Evolutionary conservation across 2,329 filamentous ascomycete species (phyloP).

Genomic region (Simplicillium aogashimaense): DNA sequence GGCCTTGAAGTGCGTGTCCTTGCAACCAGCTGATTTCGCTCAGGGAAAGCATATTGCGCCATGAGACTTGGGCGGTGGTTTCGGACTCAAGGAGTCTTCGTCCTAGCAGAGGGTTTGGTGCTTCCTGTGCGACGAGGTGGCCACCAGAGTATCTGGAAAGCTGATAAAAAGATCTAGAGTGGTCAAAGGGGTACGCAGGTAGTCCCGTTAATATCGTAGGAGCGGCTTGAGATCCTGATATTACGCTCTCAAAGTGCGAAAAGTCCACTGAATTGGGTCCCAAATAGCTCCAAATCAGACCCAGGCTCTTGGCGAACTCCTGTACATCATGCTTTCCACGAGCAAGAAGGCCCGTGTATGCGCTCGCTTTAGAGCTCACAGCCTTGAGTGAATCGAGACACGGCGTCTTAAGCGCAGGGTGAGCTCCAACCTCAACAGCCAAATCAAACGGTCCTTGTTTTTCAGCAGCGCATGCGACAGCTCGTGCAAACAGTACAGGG

Average conservation of each 20-base stretch:
- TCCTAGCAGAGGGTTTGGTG: neutral
- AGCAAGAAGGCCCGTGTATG: neutral
- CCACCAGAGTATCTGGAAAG: neutral
- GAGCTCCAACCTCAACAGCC: slow-evolving; percentile 8
- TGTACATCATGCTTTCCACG: slow-evolving; percentile 1
- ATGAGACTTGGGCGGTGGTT: slow-evolving; percentile 3
- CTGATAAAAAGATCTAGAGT: neutral
- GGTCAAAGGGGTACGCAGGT: slow-evolving; percentile 6
- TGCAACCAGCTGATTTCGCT: slow-evolving; percentile 23
- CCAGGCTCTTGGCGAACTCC: slow-evolving; percentile 10
- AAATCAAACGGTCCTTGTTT: neutral
- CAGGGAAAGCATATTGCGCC: slow-evolving; percentile 11
- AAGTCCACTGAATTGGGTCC: slow-evolving; percentile 2
- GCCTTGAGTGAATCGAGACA: slow-evolving; percentile 16
- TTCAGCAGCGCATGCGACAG: neutral
- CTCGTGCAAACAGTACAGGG: slow-evolving; percentile 4
- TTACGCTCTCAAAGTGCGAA: slow-evolving; percentile 1
- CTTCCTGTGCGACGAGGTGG: neutral
- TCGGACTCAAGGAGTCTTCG: neutral
- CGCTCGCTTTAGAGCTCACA: neutral
- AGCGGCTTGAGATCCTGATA: neutral
- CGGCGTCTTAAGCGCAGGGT: slow-evolving; percentile 22
- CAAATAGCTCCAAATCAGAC: slow-evolving; percentile 4
- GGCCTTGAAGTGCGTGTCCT: slow-evolving; percentile 30
- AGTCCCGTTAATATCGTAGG: neutral